Evolutionary conservation across 371 early-diverging fungal species (phyloP).

Genomic region (Actinomortierella ambigua): DNA sequence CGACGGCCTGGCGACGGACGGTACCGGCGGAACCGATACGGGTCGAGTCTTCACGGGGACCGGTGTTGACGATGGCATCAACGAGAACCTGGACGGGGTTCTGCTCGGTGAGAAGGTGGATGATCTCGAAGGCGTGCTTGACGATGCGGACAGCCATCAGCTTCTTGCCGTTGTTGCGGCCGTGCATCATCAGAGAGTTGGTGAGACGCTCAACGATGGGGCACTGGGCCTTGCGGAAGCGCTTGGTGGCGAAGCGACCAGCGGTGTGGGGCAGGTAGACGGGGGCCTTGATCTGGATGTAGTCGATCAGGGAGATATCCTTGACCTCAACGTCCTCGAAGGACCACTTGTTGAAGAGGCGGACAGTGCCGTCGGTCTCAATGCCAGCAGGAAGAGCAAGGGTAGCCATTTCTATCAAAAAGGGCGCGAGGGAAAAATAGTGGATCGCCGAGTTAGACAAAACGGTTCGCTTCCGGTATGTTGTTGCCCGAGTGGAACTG

Average conservation of each 20-base stretch:
- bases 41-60: slow-evolving; percentile 99
- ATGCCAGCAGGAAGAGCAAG: slow-evolving; percentile 71
- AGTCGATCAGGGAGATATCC: slow-evolving; percentile 95
- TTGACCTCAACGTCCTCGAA: slow-evolving; percentile 96
- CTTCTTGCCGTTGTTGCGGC: slow-evolving; percentile 99
- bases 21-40: slow-evolving; percentile 99
- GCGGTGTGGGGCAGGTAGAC: slow-evolving; percentile 99
- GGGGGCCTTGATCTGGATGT: slow-evolving; percentile 92
- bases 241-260: slow-evolving; percentile 96
- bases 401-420: slow-evolving; percentile 64
- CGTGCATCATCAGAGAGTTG: slow-evolving; percentile 99
- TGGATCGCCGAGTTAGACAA: no score
- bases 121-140: slow-evolving; percentile 99
- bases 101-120: slow-evolving; percentile 97
- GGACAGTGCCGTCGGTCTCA: slow-evolving; percentile 69
- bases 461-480: no score
- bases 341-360: slow-evolving; percentile 95
- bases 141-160: slow-evolving; percentile 98
- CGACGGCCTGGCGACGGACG: slow-evolving; percentile 99
- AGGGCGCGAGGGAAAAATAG: no score
- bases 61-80: slow-evolving; percentile 99
- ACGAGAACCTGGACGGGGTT: slow-evolving; percentile 99
- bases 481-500: no score
- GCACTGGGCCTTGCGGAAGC: slow-evolving; percentile 99
- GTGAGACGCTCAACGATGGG: slow-evolving; percentile 99